These are phyloP conservation scores for Cutaneotrichosporon sp. DNA, from an alignment of 1,284 basidiomycete genomes.

Conservation along the genomic window DNA sequence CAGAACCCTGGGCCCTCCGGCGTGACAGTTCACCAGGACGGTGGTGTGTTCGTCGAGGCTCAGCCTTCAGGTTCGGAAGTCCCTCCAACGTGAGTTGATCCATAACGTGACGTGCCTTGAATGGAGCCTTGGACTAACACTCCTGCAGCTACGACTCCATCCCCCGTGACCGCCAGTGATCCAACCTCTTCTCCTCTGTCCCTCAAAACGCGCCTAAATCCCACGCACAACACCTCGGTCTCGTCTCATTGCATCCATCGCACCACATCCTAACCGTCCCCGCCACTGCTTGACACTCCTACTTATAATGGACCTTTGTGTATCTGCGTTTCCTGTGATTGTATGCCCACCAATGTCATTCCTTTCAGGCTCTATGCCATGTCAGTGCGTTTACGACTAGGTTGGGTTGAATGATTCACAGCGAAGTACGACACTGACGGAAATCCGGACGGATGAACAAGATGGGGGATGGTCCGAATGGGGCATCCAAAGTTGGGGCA, in stretches of 20 bases:
- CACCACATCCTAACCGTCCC: not conserved
- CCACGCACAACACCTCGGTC: not conserved
- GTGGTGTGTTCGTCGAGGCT: constrained; percentile 22
- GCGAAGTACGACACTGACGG: too few species aligned
- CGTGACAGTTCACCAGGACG: constrained; percentile 38
- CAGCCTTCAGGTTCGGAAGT: constrained; percentile 25
- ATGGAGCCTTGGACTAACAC: not conserved
- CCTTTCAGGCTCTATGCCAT: not conserved
- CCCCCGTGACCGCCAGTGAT: not conserved
- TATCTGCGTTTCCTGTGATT: constrained; percentile 1
- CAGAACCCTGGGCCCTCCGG: constrained; percentile 22
- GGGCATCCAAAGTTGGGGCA: too few species aligned
- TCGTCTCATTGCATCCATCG: not conserved
- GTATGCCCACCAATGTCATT: constrained; percentile 5
- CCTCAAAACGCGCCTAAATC: too few species aligned
- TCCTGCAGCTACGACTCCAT: constrained; percentile 10
- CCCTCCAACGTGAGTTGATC: constrained; percentile 25
- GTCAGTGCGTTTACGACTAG: not conserved
- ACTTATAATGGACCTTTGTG: not conserved
- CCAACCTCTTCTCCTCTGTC: too few species aligned
- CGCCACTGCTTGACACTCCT: not conserved
- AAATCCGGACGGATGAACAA: too few species aligned
- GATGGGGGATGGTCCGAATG: too few species aligned
- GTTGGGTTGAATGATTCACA: too few species aligned
- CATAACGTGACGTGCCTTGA: constrained; percentile 33